A percentile compares a stretch with the other conserved stretches of the same genome.
Conservation (phyloP, 2,329 filamentous ascomycete genomes). For the Ceratocystis smalleyi region DNA sequence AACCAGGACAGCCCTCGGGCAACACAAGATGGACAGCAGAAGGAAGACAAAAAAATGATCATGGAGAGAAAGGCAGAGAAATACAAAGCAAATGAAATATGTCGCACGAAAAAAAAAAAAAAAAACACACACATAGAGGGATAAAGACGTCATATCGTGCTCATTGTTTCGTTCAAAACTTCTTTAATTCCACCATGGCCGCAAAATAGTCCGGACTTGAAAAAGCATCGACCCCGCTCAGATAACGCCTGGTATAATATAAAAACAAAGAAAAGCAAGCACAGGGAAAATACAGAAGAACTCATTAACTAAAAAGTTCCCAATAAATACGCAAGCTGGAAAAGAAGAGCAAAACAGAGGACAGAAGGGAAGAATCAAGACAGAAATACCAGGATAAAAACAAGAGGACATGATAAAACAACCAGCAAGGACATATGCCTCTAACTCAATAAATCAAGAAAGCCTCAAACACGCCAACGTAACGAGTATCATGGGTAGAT, state of each 20-base stretch:
- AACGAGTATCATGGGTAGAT: too few relatives aligned
- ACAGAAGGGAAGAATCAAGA: too few relatives aligned
- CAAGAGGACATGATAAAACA: too few relatives aligned
- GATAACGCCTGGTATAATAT: slow-evolving; percentile 10
- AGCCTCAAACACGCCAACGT: too few relatives aligned
- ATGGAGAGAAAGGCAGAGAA: slow-evolving; percentile 17
- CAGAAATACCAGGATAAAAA: too few relatives aligned
- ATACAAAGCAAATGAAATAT: slow-evolving; percentile 13
- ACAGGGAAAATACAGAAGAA: neutral
- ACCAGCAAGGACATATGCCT: too few relatives aligned
- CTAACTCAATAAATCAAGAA: too few relatives aligned
- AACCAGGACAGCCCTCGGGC: slow-evolving; percentile 25
- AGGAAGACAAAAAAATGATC: slow-evolving; percentile 18
- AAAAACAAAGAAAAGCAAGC: neutral
- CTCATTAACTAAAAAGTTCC: too few relatives aligned
- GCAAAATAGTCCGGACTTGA: neutral
- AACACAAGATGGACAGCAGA: slow-evolving; percentile 14
- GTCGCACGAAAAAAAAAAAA: slow-evolving; percentile 17
- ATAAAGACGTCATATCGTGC: neutral
- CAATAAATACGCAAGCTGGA: too few relatives aligned
- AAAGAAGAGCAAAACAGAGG: too few relatives aligned
- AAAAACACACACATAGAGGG: neutral
- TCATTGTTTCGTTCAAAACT: neutral
- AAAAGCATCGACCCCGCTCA: neutral
- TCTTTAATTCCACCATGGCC: neutral